Percentiles rank a stretch among this genome's conserved stretches.
Evolutionary conservation across 441 rosid genomes (phyloP).

Genomic region (Isatis lusitanica): DNA sequence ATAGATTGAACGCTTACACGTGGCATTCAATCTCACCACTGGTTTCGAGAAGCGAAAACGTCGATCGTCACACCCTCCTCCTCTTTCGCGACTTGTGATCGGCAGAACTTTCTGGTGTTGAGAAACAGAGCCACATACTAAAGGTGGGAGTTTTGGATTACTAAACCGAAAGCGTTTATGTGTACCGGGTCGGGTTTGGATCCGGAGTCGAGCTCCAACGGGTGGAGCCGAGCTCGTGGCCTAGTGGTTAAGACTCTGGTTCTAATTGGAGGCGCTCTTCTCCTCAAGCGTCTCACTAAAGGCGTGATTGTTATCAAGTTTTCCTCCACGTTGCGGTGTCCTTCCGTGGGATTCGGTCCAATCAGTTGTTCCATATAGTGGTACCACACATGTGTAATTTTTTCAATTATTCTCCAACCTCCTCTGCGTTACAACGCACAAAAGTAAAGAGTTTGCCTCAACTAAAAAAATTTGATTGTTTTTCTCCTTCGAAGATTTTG

Average conservation of each 20-base stretch:
- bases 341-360: too few species aligned
- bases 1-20: too few species aligned
- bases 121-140: background rate
- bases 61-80: conserved; percentile 6
- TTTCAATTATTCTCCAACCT: too few species aligned
- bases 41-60: conserved; percentile 4
- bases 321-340: too few species aligned
- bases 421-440: too few species aligned
- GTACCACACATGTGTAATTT: too few species aligned
- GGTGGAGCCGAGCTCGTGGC: conserved; percentile 81
- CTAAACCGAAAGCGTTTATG: conserved; percentile 34
- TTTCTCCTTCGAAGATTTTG: too few species aligned
- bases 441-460: too few species aligned
- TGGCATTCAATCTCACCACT: conserved; percentile 27
- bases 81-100: background rate
- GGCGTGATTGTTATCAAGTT: too few species aligned
- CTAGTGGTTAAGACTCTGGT: conserved; percentile 62
- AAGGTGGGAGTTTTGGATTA: background rate
- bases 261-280: conserved; percentile 74
- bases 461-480: too few species aligned
- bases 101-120: background rate
- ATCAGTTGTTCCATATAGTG: too few species aligned
- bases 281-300: conserved; percentile 71
- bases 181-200: conserved; percentile 45
- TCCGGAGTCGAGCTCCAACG: conserved; percentile 55